Evolutionary conservation across 495 filamentous ascomycete genomes (phyloP).

Genomic region (Platismatia glauca): DNA sequence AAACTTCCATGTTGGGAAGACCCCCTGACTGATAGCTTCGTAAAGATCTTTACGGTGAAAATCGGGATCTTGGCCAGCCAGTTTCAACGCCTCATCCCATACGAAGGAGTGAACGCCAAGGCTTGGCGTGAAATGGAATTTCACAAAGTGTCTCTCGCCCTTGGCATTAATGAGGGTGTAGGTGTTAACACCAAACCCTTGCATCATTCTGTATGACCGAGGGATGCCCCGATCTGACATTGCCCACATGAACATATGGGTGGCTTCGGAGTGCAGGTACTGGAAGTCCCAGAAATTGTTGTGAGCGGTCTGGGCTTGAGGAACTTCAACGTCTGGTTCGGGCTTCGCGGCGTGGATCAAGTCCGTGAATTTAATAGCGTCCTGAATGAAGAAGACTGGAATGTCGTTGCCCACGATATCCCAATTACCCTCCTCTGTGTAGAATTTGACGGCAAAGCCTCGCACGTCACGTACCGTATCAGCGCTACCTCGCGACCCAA

Average conservation of each 20-base stretch:
- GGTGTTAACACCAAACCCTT: constrained; percentile 85
- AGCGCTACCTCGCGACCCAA: constrained; percentile 65
- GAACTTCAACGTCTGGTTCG: constrained; percentile 68
- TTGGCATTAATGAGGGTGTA: constrained; percentile 63
- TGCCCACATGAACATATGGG: constrained; percentile 79
- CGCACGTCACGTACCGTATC: constrained; percentile 77
- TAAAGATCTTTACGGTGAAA: constrained; percentile 80
- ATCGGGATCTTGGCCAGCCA: constrained; percentile 74
- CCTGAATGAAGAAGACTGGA: constrained; percentile 65
- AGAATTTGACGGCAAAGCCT: constrained; percentile 74
- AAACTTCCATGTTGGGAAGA: constrained; percentile 45
- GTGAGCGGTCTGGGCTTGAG: constrained; percentile 52
- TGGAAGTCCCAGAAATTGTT: constrained; percentile 56
- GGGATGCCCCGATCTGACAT: constrained; percentile 74
- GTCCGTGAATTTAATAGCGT: constrained; percentile 67
- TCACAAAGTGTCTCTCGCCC: constrained; percentile 68
- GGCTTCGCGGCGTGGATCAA: constrained; percentile 71
- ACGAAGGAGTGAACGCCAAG: constrained; percentile 77
- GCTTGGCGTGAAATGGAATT: constrained; percentile 71
- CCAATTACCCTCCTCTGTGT: constrained; percentile 53
- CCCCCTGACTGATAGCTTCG: constrained; percentile 68
- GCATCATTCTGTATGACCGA: constrained; percentile 78
- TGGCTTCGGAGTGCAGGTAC: constrained; percentile 57
- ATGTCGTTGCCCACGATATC: constrained; percentile 59
- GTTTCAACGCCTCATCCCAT: constrained; percentile 82